Conservation (phyloP, 768 basidiomycete species). For the Mycena metata region DNA sequence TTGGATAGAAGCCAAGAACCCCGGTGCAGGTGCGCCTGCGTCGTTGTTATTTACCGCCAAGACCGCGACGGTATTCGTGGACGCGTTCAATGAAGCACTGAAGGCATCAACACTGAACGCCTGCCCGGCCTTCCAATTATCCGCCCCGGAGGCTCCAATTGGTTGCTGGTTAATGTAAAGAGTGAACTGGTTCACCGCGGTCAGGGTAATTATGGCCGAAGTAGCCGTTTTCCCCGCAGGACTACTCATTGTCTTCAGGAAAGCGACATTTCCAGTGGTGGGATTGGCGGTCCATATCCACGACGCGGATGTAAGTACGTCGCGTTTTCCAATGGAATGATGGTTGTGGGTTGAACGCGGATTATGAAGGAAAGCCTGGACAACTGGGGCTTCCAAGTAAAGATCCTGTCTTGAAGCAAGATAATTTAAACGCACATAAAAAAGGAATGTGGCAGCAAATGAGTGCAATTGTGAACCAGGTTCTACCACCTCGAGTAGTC, state of each 20-base stretch:
- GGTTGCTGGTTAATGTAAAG: conserved; percentile 25
- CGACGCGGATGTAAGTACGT: conserved; percentile 21
- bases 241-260: conserved; percentile 14
- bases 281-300: conserved; percentile 29
- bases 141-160: conserved; percentile 18
- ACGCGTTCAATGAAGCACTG: conserved; percentile 10
- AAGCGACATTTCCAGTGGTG: conserved; percentile 26
- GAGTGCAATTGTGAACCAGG: conserved; percentile 28
- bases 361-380: conserved; percentile 5
- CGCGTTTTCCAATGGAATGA: conserved; percentile 21
- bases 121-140: conserved; percentile 22
- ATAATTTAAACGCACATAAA: conserved; percentile 11
- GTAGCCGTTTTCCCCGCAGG: conserved; percentile 18
- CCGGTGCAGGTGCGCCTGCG: conserved; percentile 10
- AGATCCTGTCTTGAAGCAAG: not conserved
- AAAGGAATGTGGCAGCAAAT: conserved; percentile 31
- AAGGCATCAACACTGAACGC: not conserved
- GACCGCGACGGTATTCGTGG: conserved; percentile 18
- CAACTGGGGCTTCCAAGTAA: conserved; percentile 15
- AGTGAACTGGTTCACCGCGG: conserved; percentile 27
- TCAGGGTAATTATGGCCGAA: conserved; percentile 21
- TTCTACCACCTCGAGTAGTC: conserved; percentile 19
- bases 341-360: conserved; percentile 19
- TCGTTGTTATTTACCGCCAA: conserved; percentile 23
- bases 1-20: conserved; percentile 21